Conservation (phyloP, 2,329 filamentous ascomycete species). For the Botrytis sinoallii region DNA sequence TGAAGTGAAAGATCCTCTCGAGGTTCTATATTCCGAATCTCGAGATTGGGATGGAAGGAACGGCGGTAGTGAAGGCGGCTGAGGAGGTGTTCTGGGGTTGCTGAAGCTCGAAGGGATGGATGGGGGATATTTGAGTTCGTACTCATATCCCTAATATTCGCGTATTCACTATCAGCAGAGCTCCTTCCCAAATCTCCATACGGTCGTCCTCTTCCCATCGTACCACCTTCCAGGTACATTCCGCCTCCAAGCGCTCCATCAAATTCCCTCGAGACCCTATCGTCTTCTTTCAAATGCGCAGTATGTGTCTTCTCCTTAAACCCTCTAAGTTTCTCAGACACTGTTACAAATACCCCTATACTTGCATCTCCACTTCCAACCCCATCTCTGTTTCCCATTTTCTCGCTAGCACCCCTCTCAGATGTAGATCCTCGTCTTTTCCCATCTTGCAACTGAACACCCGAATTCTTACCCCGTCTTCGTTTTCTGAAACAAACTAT, state of each 20-base stretch:
- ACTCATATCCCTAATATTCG: neutral
- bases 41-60: neutral
- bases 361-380: neutral
- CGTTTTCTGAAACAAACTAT: neutral
- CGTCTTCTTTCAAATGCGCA: neutral
- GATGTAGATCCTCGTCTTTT: neutral
- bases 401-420: neutral
- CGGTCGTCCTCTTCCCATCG: neutral
- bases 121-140: neutral
- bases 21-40: neutral
- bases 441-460: neutral
- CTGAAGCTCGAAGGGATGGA: neutral
- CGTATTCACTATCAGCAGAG: neutral
- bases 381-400: neutral
- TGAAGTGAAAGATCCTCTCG: neutral
- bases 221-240: neutral
- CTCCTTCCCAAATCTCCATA: too few relatives aligned
- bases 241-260: slow-evolving; percentile 2
- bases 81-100: neutral
- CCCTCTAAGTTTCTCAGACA: neutral
- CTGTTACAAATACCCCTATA: neutral
- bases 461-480: neutral
- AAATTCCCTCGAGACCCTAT: slow-evolving; percentile 1
- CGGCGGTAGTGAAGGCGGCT: neutral
- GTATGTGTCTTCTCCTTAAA: neutral